Evolutionary conservation across 495 filamentous ascomycete species (phyloP).

Genomic region (Penicillium subrubescens): DNA sequence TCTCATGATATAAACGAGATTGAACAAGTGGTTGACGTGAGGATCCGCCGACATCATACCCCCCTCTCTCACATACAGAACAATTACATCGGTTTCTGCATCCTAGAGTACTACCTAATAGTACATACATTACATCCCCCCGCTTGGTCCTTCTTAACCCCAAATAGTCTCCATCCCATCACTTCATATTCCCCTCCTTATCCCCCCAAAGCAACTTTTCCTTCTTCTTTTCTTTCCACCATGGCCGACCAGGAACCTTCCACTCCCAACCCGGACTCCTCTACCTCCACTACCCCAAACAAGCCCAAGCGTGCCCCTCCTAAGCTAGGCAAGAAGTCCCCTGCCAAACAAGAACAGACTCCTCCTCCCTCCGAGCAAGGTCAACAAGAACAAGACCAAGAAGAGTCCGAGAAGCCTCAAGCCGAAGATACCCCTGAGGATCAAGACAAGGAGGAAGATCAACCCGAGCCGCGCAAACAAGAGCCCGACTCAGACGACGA

Average conservation of each 20-base stretch:
- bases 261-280: conserved; percentile 29
- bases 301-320: conserved; percentile 36
- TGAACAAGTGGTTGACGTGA: conserved; percentile 12
- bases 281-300: conserved; percentile 24
- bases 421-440: conserved; percentile 21
- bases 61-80: neutral
- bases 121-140: conserved; percentile 10
- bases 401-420: conserved; percentile 6
- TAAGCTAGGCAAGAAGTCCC: conserved; percentile 38
- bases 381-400: conserved; percentile 12
- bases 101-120: neutral
- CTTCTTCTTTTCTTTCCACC: conserved; percentile 33
- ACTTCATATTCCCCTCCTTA: conserved; percentile 32
- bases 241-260: conserved; percentile 43
- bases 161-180: conserved; percentile 19
- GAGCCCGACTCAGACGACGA: conserved; percentile 23
- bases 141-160: conserved; percentile 28
- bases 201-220: conserved; percentile 10
- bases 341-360: conserved; percentile 40
- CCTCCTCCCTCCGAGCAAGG: conserved; percentile 32
- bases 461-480: conserved; percentile 20
- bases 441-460: conserved; percentile 19
- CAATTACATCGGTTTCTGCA: neutral
- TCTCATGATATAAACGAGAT: conserved; percentile 26
- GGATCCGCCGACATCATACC: conserved; percentile 28